These are phyloP conservation scores for Aspergillus indologenus DNA, from an alignment of 495 filamentous ascomycete species.

Conservation along the genomic window DNA sequence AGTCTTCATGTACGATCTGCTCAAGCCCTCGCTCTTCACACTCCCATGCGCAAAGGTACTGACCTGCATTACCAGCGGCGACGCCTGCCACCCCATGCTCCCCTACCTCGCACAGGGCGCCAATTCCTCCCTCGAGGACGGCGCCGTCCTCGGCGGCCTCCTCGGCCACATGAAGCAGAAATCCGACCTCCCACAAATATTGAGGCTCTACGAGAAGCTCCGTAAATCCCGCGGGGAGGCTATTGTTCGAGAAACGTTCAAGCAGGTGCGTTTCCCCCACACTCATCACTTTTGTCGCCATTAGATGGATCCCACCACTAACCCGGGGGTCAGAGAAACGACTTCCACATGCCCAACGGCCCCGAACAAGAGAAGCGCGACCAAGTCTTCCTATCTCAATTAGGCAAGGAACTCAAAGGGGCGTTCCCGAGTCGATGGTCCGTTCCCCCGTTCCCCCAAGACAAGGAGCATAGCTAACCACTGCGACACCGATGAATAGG, in stretches of 20 bases:
- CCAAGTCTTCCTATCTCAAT: constrained; percentile 43
- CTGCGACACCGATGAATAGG: constrained; percentile 24
- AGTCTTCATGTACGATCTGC: constrained; percentile 31
- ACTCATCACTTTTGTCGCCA: background rate
- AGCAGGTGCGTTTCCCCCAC: constrained; percentile 27
- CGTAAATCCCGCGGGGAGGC: constrained; percentile 58
- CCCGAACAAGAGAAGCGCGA: constrained; percentile 52
- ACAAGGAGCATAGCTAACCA: background rate
- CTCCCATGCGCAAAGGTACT: background rate
- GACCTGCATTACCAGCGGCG: constrained; percentile 45
- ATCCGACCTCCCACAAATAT: constrained; percentile 44
- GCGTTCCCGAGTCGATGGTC: constrained; percentile 58
- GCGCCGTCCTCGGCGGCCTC: constrained; percentile 46
- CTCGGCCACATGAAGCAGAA: constrained; percentile 37
- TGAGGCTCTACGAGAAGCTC: constrained; percentile 56
- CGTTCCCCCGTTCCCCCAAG: constrained; percentile 7
- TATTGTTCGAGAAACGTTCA: constrained; percentile 52
- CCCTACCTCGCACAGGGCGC: constrained; percentile 64
- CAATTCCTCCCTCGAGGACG: constrained; percentile 50
- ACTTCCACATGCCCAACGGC: constrained; percentile 59
- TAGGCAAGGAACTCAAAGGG: constrained; percentile 38
- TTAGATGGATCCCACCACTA: background rate
- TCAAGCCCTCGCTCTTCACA: background rate
- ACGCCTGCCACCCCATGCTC: constrained; percentile 66
- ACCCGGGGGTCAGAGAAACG: constrained; percentile 44